These are phyloP conservation scores for Gossypium trilobum DNA, from an alignment of 441 rosid genomes.

Conservation along the genomic window DNA sequence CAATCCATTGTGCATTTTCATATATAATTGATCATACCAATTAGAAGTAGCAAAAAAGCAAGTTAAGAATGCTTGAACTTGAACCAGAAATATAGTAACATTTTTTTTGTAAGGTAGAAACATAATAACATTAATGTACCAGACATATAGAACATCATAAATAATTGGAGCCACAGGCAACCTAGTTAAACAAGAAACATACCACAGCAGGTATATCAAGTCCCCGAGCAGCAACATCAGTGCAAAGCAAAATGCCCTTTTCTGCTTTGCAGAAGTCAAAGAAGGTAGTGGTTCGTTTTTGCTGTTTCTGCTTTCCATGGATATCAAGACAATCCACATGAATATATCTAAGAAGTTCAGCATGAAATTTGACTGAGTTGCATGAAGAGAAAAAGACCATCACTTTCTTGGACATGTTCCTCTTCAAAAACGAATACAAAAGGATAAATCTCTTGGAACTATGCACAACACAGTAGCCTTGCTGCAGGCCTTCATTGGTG, in stretches of 20 bases:
- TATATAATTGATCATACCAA: no score
- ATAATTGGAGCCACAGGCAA: background rate
- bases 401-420: slow-evolving; percentile 77
- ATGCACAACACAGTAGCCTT: slow-evolving; percentile 83
- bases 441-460: slow-evolving; percentile 78
- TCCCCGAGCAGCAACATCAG: slow-evolving; percentile 98
- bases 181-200: slow-evolving; percentile 15
- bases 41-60: background rate
- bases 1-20: no score
- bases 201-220: slow-evolving; percentile 97
- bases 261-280: slow-evolving; percentile 83
- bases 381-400: slow-evolving; percentile 98
- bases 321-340: slow-evolving; percentile 68
- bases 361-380: slow-evolving; percentile 79
- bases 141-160: background rate
- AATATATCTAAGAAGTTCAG: slow-evolving; percentile 71
- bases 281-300: slow-evolving; percentile 78
- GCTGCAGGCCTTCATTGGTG: slow-evolving; percentile 91
- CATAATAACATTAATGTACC: background rate
- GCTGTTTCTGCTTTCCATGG: slow-evolving; percentile 92
- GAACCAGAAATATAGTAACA: background rate
- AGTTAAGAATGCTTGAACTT: background rate
- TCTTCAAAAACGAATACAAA: slow-evolving; percentile 77
- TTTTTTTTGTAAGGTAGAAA: no score
- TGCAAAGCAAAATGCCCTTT: slow-evolving; percentile 83